A percentile compares a stretch with the other conserved stretches of the same genome.
Evolutionary conservation across 768 basidiomycete genomes (phyloP).

Genomic region (Boletus sp.): DNA sequence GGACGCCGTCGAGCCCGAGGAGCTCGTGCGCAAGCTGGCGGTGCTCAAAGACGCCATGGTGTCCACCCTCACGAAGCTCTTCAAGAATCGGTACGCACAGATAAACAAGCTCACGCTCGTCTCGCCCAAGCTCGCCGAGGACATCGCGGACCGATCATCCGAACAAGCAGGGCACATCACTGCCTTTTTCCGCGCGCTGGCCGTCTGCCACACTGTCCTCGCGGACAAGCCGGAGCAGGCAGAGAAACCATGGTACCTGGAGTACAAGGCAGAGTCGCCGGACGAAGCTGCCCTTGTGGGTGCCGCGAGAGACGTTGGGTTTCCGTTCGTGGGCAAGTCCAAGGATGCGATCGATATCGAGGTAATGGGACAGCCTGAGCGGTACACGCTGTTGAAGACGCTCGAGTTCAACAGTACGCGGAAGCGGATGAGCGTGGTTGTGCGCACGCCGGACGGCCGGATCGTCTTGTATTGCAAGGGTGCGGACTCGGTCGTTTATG

Average conservation of each 20-base stretch:
- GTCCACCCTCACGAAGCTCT: constrained; percentile 63
- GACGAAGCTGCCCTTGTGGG: constrained; percentile 94
- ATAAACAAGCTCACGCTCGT: constrained; percentile 81
- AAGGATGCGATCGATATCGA: constrained; percentile 83
- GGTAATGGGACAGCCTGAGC: constrained; percentile 85
- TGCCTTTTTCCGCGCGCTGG: constrained; percentile 93
- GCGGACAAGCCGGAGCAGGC: constrained; percentile 69
- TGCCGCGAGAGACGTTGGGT: constrained; percentile 90
- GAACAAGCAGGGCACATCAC: constrained; percentile 65
- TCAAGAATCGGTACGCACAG: constrained; percentile 87
- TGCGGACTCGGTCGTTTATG: constrained; percentile 94
- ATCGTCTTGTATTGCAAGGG: constrained; percentile 91
- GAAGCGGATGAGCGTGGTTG: constrained; percentile 93
- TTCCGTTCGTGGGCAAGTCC: constrained; percentile 77
- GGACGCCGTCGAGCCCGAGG: constrained; percentile 63
- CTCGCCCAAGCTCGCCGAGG: constrained; percentile 78
- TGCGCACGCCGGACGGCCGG: constrained; percentile 79
- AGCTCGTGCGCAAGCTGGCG: constrained; percentile 64
- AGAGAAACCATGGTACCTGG: constrained; percentile 56
- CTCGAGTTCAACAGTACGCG: constrained; percentile 93
- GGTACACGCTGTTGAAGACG: constrained; percentile 72
- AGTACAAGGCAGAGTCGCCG: constrained; percentile 96
- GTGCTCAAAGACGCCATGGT: constrained; percentile 76
- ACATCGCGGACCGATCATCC: constrained; percentile 59
- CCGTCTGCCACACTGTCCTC: constrained; percentile 89